Conservation (phyloP, 2,329 filamentous ascomycete species). For the Colletotrichum musae region DNA sequence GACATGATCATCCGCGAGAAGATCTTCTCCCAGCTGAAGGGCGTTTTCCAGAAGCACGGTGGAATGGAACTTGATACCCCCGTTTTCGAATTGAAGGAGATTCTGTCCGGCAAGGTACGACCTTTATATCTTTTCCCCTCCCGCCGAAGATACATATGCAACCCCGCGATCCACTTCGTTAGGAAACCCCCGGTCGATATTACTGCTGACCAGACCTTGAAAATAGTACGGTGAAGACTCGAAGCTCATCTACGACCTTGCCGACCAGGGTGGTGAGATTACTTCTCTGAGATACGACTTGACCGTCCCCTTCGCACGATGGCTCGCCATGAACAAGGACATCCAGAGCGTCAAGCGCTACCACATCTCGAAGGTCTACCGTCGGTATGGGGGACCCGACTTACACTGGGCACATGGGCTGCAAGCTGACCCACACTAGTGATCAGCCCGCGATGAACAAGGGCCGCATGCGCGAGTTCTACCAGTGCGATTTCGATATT, state of each 20-base stretch:
- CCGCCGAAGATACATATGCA: neutral
- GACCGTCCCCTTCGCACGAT: constrained; percentile 92
- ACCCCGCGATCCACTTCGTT: constrained; percentile 36
- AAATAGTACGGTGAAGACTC: constrained; percentile 79
- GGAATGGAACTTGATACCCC: constrained; percentile 84
- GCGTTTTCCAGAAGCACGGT: constrained; percentile 88
- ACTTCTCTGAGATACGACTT: constrained; percentile 86
- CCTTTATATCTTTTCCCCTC: constrained; percentile 20
- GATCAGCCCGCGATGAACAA: constrained; percentile 90
- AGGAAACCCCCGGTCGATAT: neutral
- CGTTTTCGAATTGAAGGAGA: constrained; percentile 90
- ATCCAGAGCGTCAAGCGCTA: constrained; percentile 92
- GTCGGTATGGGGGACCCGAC: constrained; percentile 41
- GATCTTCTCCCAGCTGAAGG: constrained; percentile 82
- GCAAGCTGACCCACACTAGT: constrained; percentile 56
- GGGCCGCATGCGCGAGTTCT: constrained; percentile 95
- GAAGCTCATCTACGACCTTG: constrained; percentile 75
- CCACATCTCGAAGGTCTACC: constrained; percentile 90
- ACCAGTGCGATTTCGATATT: constrained; percentile 98
- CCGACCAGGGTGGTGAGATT: constrained; percentile 88
- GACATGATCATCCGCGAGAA: constrained; percentile 86
- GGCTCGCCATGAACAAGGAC: constrained; percentile 90
- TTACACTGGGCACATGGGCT: neutral
- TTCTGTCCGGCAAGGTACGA: constrained; percentile 80
- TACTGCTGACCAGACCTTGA: constrained; percentile 11